A percentile compares a stretch with the other conserved stretches of the same genome.
Conservation (phyloP, 192 early-diverging fungal genomes). For the Diversispora eburnea region DNA sequence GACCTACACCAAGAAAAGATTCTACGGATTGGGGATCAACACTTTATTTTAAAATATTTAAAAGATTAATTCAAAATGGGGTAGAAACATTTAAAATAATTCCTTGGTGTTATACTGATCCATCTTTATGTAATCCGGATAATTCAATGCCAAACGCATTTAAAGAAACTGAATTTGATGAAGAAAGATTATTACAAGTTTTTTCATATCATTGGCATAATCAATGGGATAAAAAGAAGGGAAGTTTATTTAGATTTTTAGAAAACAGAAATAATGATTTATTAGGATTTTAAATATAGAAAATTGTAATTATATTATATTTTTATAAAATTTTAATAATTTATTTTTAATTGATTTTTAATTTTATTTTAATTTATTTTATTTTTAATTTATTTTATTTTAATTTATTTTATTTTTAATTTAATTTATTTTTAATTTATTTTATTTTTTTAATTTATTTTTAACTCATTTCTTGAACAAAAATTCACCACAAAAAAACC, state of each 20-base stretch:
- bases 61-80: conserved; percentile 37
- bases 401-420: no score
- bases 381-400: no score
- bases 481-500: no score
- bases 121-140: conserved; percentile 34
- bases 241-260: conserved; percentile 38
- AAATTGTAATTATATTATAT: background rate
- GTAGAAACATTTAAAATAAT: conserved; percentile 37
- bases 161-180: conserved; percentile 35
- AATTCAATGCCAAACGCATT: conserved; percentile 47
- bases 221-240: conserved; percentile 44
- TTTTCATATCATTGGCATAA: conserved; percentile 50
- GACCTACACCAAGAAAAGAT: conserved; percentile 35
- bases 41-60: conserved; percentile 40
- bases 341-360: no score
- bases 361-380: no score
- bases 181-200: conserved; percentile 33
- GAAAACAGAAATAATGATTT: conserved; percentile 19
- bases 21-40: conserved; percentile 42
- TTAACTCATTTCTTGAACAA: no score
- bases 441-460: no score
- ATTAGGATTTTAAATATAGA: conserved; percentile 1
- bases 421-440: no score
- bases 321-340: no score
- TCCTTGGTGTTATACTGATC: conserved; percentile 48